Conservation (phyloP, 495 filamentous ascomycete genomes). For the Aspergillus baeticus region DNA sequence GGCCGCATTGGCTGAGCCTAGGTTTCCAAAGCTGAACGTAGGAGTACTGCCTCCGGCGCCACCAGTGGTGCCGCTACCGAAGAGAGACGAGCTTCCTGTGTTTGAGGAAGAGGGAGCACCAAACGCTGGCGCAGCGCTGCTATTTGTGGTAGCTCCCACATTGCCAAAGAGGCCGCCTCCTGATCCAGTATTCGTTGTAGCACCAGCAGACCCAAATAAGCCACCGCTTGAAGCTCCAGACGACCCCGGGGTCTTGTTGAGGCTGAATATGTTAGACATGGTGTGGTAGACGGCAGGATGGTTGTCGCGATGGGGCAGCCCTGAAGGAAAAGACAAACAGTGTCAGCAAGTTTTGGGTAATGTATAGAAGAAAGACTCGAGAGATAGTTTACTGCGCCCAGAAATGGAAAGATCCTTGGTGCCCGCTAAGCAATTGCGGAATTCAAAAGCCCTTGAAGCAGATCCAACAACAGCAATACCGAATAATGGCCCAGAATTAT, state of each 20-base stretch:
- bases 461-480: slow-evolving; percentile 11
- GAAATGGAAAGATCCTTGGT: background rate
- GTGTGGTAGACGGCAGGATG: slow-evolving; percentile 20
- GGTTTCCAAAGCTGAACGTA: slow-evolving; percentile 44
- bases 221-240: slow-evolving; percentile 33
- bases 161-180: slow-evolving; percentile 44
- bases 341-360: slow-evolving; percentile 8
- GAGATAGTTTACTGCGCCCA: slow-evolving; percentile 25
- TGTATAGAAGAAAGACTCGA: background rate
- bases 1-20: slow-evolving; percentile 22
- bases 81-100: slow-evolving; percentile 27
- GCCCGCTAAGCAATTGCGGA: slow-evolving; percentile 1
- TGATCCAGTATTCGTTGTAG: slow-evolving; percentile 27
- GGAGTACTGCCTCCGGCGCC: slow-evolving; percentile 26
- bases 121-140: slow-evolving; percentile 35
- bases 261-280: slow-evolving; percentile 36
- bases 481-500: background rate
- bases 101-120: slow-evolving; percentile 27
- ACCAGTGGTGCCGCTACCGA: slow-evolving; percentile 30
- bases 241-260: slow-evolving; percentile 26
- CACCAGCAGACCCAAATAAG: slow-evolving; percentile 41
- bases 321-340: slow-evolving; percentile 16
- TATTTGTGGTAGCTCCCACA: slow-evolving; percentile 39
- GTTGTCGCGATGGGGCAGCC: slow-evolving; percentile 24
- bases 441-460: background rate